Evolutionary conservation across 495 filamentous ascomycete genomes (phyloP).

Genomic region (Physcia stellaris): DNA sequence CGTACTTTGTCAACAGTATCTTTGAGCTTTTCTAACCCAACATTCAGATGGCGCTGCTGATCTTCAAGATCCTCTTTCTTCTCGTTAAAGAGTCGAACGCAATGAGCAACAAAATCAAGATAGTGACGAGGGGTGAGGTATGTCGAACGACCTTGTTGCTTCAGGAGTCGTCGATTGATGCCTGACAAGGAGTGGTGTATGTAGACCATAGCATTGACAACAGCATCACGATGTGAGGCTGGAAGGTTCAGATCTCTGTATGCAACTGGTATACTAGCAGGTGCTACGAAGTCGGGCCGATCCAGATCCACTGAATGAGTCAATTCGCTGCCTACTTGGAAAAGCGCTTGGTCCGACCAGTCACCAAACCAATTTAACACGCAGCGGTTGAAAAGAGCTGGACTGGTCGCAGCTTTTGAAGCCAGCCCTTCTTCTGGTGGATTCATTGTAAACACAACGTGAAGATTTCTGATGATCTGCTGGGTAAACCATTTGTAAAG

Average conservation of each 20-base stretch:
- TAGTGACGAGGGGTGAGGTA: constrained; percentile 95
- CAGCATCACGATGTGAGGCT: constrained; percentile 73
- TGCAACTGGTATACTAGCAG: constrained; percentile 81
- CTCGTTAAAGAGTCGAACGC: constrained; percentile 93
- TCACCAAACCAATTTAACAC: constrained; percentile 99
- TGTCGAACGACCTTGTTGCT: constrained; percentile 80
- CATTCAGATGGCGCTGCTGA: constrained; percentile 93
- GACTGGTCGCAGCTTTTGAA: constrained; percentile 92
- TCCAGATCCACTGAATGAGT: constrained; percentile 94
- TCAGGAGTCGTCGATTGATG: constrained; percentile 79
- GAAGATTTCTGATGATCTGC: constrained; percentile 96
- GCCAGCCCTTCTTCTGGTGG: constrained; percentile 91
- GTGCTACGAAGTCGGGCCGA: constrained; percentile 67
- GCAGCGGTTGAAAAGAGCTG: constrained; percentile 95
- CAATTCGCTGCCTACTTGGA: constrained; percentile 92
- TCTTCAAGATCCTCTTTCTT: constrained; percentile 98
- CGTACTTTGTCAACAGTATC: constrained; percentile 97
- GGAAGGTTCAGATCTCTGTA: constrained; percentile 77
- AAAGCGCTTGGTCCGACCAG: constrained; percentile 97
- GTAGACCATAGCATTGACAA: constrained; percentile 97
- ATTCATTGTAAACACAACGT: constrained; percentile 99
- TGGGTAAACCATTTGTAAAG: constrained; percentile 99
- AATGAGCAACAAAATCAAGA: constrained; percentile 95
- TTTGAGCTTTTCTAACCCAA: constrained; percentile 92
- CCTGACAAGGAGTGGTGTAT: constrained; percentile 86